Evolutionary conservation across 2,329 filamentous ascomycete species (phyloP), one percentile per base, ranked within the genome.

Genomic region (Talaromyces sp.): DNA sequence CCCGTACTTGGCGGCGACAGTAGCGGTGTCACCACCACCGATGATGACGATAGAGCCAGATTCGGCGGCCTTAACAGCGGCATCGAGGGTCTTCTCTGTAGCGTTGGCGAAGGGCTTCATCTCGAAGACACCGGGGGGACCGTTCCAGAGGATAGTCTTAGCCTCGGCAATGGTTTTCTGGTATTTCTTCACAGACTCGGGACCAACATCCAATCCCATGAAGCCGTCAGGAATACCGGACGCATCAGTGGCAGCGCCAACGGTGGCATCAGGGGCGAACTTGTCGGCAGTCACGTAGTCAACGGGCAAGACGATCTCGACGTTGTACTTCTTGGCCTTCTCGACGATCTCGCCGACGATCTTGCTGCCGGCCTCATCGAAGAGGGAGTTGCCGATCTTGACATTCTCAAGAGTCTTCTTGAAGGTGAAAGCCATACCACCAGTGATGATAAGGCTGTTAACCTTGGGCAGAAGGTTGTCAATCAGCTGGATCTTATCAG

Each of bases 391-490:
- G 57, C 94, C 94, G 64, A 99, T 99, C 76, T 87, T 84, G 70
- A 97, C 87, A 72, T 84, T 82, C 78, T 97, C 85, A 52, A 97
- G 84, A n/a, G 91, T 93, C 86, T 99, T 99, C 85, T 97, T 97
- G 86, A 99, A 99, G 67, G 94, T 99, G 82, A 97, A 99, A 59
- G 94, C 92, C 94, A 99, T 99, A 68, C 86, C 94, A 72, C 94
- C 94, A 75, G 93, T 96, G 78, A 99, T 88, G 77, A 99, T 89
- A 63, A 99, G 85, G 75, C 88, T 94, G 84, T 99, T 85, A 76
- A 99, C 92, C 85, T 99, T 97, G 78, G 91, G 90, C 65, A 99
- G 88, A 63, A 99, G 83, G 84, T 99, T 99, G 81, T 99, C 92
- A 73, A 99, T 97, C 67, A 99, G 85, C 82, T 97, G 91, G 76